These are phyloP conservation scores for Fusarium cyanostomum DNA, from an alignment of 2,329 filamentous ascomycete genomes.

Conservation along the genomic window DNA sequence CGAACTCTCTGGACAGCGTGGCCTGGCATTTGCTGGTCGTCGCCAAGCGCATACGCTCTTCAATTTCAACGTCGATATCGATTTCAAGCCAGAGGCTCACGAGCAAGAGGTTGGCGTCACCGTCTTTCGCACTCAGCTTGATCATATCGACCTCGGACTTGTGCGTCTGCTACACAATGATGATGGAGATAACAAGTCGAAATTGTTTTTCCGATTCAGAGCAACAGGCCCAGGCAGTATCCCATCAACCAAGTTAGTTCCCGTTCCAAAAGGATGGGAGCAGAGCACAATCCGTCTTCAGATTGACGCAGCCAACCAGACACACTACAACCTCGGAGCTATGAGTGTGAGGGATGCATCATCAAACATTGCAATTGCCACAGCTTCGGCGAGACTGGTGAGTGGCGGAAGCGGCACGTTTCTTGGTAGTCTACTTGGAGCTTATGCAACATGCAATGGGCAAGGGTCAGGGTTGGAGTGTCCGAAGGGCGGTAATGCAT, in stretches of 20 bases:
- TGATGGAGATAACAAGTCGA: slow-evolving; percentile 1
- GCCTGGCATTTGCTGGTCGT: slow-evolving; percentile 21
- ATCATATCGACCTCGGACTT: slow-evolving; percentile 27
- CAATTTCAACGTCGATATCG: slow-evolving; percentile 17
- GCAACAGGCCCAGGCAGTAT: slow-evolving; percentile 6
- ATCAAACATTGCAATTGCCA: neutral
- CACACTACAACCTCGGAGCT: slow-evolving; percentile 20
- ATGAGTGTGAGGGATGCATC: neutral
- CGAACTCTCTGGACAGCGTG: slow-evolving; percentile 14
- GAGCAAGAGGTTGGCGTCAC: slow-evolving; percentile 20
- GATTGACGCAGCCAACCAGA: slow-evolving; percentile 11
- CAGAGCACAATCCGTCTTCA: neutral
- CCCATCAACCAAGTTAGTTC: neutral
- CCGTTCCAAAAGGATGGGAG: slow-evolving; percentile 19
- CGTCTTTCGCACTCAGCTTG: slow-evolving; percentile 23
- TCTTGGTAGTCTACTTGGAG: slow-evolving; percentile 21
- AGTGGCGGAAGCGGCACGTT: slow-evolving; percentile 16
- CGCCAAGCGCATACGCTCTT: slow-evolving; percentile 25
- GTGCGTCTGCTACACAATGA: neutral
- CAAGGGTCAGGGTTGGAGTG: slow-evolving; percentile 11
- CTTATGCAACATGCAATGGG: slow-evolving; percentile 30
- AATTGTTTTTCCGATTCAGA: slow-evolving; percentile 9
- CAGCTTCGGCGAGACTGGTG: slow-evolving; percentile 15
- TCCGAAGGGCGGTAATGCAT: slow-evolving; percentile 4
- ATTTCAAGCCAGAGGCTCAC: neutral